Evolutionary conservation across 768 basidiomycete species (phyloP).

Genomic region (Gymnopilus junonius): DNA sequence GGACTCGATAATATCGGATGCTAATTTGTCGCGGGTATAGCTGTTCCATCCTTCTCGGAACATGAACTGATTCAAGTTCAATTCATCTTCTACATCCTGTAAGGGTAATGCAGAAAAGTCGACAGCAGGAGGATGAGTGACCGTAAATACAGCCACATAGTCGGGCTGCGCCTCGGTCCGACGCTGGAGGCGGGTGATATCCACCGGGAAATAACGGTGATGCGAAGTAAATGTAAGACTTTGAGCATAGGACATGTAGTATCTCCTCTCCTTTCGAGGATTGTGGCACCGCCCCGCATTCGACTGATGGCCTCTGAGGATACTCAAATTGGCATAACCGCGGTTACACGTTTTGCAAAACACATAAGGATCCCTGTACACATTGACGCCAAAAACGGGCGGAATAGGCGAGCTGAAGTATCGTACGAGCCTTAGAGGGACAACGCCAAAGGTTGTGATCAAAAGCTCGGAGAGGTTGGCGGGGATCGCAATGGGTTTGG

Average conservation of each 20-base stretch:
- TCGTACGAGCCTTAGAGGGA: no score
- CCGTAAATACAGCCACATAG: not conserved
- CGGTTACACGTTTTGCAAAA: conserved; percentile 7
- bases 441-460: no score
- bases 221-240: not conserved
- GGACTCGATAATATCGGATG: not conserved
- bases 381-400: conserved; percentile 6
- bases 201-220: not conserved
- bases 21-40: not conserved
- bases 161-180: not conserved
- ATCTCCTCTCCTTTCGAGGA: not conserved
- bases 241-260: conserved; percentile 6
- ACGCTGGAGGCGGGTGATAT: not conserved
- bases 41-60: conserved; percentile 9
- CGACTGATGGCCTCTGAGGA: conserved; percentile 3
- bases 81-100: not conserved
- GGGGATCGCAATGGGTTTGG: not conserved
- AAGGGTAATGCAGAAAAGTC: conserved; percentile 9
- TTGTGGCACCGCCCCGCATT: not conserved
- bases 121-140: not conserved
- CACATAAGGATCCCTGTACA: not conserved
- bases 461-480: no score
- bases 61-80: conserved; percentile 11
- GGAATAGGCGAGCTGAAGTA: not conserved
- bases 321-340: not conserved